Evolutionary conservation across 2,329 filamentous ascomycete species (phyloP).

Genomic region (Rhinocladiella similis): DNA sequence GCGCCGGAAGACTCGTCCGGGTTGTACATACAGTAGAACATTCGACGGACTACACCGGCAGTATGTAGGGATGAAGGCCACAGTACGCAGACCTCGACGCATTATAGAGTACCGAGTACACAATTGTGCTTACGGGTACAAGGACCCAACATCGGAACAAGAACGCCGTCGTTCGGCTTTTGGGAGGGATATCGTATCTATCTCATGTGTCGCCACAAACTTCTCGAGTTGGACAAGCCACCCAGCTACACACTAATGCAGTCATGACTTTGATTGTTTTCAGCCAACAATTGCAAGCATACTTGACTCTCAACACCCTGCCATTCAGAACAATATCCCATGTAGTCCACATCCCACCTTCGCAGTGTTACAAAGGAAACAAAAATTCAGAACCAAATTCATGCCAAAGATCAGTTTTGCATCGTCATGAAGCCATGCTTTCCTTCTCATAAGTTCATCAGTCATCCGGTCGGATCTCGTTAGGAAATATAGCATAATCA

Average conservation of each 20-base stretch:
- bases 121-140: background rate
- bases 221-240: background rate
- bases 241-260: background rate
- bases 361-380: slow-evolving; percentile 1
- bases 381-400: slow-evolving; percentile 1
- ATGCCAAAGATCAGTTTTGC: background rate
- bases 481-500: slow-evolving; percentile 15
- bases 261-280: background rate
- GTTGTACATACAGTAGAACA: background rate
- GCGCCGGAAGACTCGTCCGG: background rate
- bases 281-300: background rate
- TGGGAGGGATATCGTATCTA: background rate
- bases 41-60: no score
- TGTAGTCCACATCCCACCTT: background rate
- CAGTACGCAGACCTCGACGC: no score
- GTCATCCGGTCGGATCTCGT: slow-evolving; percentile 20
- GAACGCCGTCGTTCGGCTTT: background rate
- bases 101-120: background rate
- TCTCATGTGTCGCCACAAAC: background rate
- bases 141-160: background rate
- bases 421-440: slow-evolving; percentile 15
- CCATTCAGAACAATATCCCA: background rate
- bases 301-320: background rate
- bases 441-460: slow-evolving; percentile 18
- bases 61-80: no score